Evolutionary conservation across 331 rosid species (phyloP).

Genomic region (Rhamnella rubrinervis): DNA sequence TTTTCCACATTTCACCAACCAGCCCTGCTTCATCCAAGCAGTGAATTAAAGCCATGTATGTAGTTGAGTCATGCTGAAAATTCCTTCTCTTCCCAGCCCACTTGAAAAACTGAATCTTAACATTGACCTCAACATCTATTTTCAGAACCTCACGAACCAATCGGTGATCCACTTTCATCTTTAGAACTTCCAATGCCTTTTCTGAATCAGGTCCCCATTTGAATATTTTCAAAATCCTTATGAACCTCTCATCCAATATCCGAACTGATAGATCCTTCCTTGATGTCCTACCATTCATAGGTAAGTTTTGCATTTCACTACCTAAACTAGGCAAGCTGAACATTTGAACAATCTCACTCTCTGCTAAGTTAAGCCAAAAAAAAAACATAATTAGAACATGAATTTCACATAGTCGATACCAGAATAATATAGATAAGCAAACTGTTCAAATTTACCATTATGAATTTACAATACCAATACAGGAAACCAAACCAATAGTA

Average conservation of each 20-base stretch:
- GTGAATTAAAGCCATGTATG: constrained; percentile 66
- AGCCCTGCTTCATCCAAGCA: constrained; percentile 69
- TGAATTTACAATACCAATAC: no score
- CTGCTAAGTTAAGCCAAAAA: constrained; percentile 49
- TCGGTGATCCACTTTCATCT: constrained; percentile 73
- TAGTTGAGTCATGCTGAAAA: constrained; percentile 65
- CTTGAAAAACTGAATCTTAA: constrained; percentile 76
- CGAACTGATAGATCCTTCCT: constrained; percentile 57
- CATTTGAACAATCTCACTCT: constrained; percentile 76
- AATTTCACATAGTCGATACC: constrained; percentile 6
- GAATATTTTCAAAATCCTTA: constrained; percentile 80
- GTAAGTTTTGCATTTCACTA: constrained; percentile 32
- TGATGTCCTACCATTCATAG: constrained; percentile 27
- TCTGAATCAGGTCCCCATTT: constrained; percentile 98
- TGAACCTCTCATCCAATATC: constrained; percentile 79
- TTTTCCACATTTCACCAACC: constrained; percentile 77
- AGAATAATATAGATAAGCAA: not conserved
- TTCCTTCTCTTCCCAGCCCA: constrained; percentile 85
- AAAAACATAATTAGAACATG: constrained; percentile 24
- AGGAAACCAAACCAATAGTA: no score
- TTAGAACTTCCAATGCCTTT: constrained; percentile 85
- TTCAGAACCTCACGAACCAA: constrained; percentile 72
- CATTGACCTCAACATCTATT: constrained; percentile 71
- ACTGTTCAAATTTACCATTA: no score
- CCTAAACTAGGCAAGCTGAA: constrained; percentile 50